Evolutionary conservation across 2,329 filamentous ascomycete genomes (phyloP).

Genomic region (Alternaria incomplexa): DNA sequence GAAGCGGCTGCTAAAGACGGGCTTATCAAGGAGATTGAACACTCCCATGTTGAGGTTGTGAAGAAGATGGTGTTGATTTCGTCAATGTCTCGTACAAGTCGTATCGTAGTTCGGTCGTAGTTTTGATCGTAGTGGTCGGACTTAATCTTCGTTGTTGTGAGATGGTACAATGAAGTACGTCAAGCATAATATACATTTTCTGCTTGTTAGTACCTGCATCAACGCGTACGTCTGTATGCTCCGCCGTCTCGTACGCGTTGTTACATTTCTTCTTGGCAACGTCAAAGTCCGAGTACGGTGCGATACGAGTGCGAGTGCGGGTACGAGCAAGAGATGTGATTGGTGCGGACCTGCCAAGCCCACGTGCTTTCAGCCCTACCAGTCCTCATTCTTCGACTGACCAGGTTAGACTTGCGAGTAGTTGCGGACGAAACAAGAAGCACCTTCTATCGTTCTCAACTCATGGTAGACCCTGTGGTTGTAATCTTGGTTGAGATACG

Average conservation of each 20-base stretch:
- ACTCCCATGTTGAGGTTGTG: slow-evolving; percentile 12
- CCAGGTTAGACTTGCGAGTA: background rate
- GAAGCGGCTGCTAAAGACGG: slow-evolving; percentile 35
- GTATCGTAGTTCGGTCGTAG: background rate
- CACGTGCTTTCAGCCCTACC: background rate
- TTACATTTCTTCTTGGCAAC: background rate
- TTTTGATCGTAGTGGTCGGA: background rate
- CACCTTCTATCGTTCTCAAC: background rate
- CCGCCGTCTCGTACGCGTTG: background rate
- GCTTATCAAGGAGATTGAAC: slow-evolving; percentile 16
- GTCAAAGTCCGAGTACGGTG: background rate
- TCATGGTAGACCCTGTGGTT: background rate
- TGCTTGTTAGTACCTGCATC: background rate
- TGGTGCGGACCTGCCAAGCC: background rate
- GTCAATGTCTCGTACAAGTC: background rate
- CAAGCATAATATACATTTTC: background rate
- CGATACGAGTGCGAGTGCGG: background rate
- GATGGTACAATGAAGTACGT: background rate
- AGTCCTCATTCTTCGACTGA: background rate
- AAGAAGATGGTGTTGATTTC: background rate
- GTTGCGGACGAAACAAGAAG: background rate
- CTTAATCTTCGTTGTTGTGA: background rate
- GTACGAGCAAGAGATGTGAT: background rate
- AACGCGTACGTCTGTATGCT: background rate
- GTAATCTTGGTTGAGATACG: background rate